Evolutionary conservation across 164 flowering plant species (phyloP).

Genomic region (Umbellularia californica): DNA sequence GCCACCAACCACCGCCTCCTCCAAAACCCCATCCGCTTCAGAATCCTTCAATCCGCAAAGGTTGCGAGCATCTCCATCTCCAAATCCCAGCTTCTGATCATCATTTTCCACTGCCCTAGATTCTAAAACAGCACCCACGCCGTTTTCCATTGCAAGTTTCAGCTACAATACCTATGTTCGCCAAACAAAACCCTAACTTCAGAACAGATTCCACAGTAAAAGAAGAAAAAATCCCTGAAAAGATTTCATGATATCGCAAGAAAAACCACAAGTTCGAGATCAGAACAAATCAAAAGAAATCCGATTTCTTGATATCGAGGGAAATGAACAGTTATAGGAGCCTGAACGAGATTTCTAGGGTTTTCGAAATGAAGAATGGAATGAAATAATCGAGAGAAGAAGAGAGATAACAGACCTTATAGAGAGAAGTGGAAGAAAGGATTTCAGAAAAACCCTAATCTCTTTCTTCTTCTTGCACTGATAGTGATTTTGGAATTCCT

Average conservation of each 20-base stretch:
- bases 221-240: no score
- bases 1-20: slow-evolving; percentile 38
- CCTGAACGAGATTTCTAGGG: not conserved
- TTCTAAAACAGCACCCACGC: slow-evolving; percentile 15
- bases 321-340: no score
- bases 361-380: no score
- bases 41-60: slow-evolving; percentile 27
- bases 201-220: not conserved
- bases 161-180: slow-evolving; percentile 32
- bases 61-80: slow-evolving; percentile 20
- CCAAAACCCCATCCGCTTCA: slow-evolving; percentile 50
- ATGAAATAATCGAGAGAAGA: not conserved
- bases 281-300: not conserved
- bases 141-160: slow-evolving; percentile 5
- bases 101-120: slow-evolving; percentile 21
- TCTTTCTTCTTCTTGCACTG: not conserved
- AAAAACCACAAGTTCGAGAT: not conserved
- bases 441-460: no score
- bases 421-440: not conserved
- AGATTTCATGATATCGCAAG: no score
- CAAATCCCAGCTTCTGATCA: slow-evolving; percentile 20
- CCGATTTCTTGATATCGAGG: not conserved
- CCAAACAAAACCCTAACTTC: not conserved
- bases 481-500: not conserved
- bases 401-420: no score